Percentiles rank a stretch among this genome's conserved stretches.
Conservation (phyloP, 2,329 filamentous ascomycete species). For the Venturia pyrina region DNA sequence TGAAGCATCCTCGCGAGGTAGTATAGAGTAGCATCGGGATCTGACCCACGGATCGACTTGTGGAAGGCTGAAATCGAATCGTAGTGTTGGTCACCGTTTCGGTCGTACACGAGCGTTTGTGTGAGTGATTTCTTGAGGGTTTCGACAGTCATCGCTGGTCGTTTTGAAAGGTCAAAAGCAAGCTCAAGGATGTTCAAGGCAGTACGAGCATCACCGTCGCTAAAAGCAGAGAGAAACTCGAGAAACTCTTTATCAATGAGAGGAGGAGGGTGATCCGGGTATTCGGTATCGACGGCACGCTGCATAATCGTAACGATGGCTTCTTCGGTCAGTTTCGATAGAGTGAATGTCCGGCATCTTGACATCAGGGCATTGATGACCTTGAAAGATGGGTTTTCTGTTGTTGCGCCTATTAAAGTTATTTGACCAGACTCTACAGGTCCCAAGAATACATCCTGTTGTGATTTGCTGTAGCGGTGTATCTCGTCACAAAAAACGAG, state of each 20-base stretch:
- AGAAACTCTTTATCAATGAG: slow-evolving; percentile 71
- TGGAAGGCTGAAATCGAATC: slow-evolving; percentile 96
- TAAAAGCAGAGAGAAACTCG: slow-evolving; percentile 71
- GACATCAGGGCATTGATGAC: slow-evolving; percentile 80
- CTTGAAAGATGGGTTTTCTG: slow-evolving; percentile 93
- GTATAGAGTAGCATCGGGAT: slow-evolving; percentile 82
- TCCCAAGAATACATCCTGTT: slow-evolving; percentile 90
- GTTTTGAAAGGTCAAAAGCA: slow-evolving; percentile 64
- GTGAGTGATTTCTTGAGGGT: slow-evolving; percentile 76
- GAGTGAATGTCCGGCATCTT: slow-evolving; percentile 80
- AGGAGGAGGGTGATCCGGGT: slow-evolving; percentile 29
- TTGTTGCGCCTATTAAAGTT: slow-evolving; percentile 88
- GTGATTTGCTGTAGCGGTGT: slow-evolving; percentile 79
- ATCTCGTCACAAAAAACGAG: slow-evolving; percentile 98
- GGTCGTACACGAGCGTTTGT: slow-evolving; percentile 88
- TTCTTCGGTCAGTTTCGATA: slow-evolving; percentile 62
- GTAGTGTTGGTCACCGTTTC: slow-evolving; percentile 92
- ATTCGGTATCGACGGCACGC: slow-evolving; percentile 50
- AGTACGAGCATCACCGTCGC: slow-evolving; percentile 87
- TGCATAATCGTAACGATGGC: slow-evolving; percentile 65
- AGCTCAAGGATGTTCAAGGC: slow-evolving; percentile 88
- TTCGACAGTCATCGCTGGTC: slow-evolving; percentile 57
- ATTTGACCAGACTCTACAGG: slow-evolving; percentile 87
- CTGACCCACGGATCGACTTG: slow-evolving; percentile 82
- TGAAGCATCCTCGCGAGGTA: slow-evolving; percentile 94